Conservation (phyloP, 2,329 filamentous ascomycete genomes). For the Sarocladium kiliense region DNA sequence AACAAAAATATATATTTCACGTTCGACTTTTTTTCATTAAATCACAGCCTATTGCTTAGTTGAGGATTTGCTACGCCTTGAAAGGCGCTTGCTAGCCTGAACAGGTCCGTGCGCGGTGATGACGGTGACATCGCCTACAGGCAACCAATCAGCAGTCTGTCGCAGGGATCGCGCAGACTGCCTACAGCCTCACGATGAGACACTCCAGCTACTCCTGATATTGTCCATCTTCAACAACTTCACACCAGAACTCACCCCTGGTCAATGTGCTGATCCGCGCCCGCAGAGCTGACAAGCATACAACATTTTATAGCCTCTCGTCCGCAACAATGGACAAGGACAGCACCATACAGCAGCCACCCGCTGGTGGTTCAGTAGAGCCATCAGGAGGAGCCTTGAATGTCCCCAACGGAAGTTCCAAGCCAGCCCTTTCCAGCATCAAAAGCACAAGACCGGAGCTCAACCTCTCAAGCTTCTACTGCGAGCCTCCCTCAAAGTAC, state of each 20-base stretch:
- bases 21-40: too few relatives aligned
- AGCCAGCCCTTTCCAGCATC: not conserved
- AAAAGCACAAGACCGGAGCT: not conserved
- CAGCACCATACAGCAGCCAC: not conserved
- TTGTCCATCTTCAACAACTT: too few relatives aligned
- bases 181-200: not conserved
- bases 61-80: too few relatives aligned
- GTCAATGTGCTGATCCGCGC: too few relatives aligned
- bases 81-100: too few relatives aligned
- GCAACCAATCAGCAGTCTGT: not conserved
- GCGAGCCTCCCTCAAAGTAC: conserved; percentile 43
- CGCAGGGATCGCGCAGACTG: not conserved
- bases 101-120: too few relatives aligned
- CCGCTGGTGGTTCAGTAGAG: not conserved
- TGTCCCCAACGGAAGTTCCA: not conserved
- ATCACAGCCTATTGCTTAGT: too few relatives aligned
- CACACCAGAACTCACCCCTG: too few relatives aligned
- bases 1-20: too few relatives aligned
- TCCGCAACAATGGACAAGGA: not conserved
- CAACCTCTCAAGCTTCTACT: conserved; percentile 12
- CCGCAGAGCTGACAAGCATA: too few relatives aligned
- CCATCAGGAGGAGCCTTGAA: not conserved
- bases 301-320: too few relatives aligned
- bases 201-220: not conserved
- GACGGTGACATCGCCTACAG: not conserved